These are phyloP conservation scores for Cercospora sesami DNA, from an alignment of 2,329 filamentous ascomycete genomes.

Conservation along the genomic window DNA sequence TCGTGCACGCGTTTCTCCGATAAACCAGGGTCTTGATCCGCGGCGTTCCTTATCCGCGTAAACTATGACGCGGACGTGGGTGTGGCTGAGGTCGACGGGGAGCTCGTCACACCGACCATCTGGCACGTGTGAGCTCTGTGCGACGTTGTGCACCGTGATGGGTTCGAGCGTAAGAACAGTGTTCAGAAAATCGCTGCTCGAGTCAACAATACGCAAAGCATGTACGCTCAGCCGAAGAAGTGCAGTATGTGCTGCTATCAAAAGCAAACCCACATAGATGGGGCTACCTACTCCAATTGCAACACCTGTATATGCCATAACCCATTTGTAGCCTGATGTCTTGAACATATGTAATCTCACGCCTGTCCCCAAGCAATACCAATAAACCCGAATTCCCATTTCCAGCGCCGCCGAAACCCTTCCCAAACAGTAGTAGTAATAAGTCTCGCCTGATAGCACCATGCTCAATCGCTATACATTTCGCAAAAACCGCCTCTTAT, in stretches of 20 bases:
- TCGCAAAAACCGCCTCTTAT: background rate
- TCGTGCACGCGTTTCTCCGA: background rate
- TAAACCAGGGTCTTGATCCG: background rate
- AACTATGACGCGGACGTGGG: background rate
- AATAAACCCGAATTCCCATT: background rate
- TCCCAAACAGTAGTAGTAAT: background rate
- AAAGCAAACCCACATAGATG: background rate
- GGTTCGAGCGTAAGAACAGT: background rate
- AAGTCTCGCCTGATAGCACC: background rate
- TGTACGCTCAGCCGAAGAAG: background rate
- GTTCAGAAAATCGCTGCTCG: background rate
- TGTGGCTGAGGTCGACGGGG: background rate
- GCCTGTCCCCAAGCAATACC: background rate
- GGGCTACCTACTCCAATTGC: background rate
- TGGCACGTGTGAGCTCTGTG: background rate
- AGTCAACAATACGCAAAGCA: background rate
- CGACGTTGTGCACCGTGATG: background rate
- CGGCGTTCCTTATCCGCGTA: background rate
- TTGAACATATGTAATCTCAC: background rate
- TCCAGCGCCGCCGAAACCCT: background rate
- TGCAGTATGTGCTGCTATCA: background rate
- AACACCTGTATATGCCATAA: background rate
- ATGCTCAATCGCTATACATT: constrained; percentile 14
- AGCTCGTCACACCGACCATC: background rate
- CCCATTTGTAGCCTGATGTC: background rate